Percentiles rank a stretch among this genome's conserved stretches.
phyloP scores from a whole-genome alignment of 805 yeast species.

The Lipomyces yamadae region DNA sequence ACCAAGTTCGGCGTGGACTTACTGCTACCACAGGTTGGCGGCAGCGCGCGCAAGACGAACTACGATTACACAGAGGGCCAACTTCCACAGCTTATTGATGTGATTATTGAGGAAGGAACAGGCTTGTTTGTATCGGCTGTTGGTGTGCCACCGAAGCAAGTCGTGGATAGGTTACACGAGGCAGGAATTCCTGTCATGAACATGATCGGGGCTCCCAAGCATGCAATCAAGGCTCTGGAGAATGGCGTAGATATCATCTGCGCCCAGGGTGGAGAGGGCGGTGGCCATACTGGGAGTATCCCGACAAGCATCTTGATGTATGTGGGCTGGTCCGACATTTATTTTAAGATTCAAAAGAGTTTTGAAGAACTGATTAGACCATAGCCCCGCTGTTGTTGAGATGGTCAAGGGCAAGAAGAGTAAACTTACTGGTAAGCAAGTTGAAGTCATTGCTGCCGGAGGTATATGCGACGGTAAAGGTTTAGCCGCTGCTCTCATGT shows the following conservation, averaged over 20 bases:
- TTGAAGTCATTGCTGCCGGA: slow-evolving; percentile 42
- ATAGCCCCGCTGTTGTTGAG: slow-evolving; percentile 40
- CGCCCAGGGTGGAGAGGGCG: slow-evolving; percentile 44
- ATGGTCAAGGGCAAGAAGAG: slow-evolving; percentile 37
- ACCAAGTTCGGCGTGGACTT: slow-evolving; percentile 42
- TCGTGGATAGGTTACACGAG: slow-evolving; percentile 38
- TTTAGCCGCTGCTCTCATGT: slow-evolving; percentile 40
- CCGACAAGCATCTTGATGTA: slow-evolving; percentile 39
- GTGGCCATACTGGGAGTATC: slow-evolving; percentile 41
- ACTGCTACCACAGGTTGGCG: slow-evolving; percentile 42
- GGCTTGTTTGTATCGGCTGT: slow-evolving; percentile 41
- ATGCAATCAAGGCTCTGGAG: slow-evolving; percentile 38
- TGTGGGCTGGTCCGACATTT: neutral
- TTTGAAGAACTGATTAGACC: neutral
- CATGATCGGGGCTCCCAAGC: slow-evolving; percentile 41
- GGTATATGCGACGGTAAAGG: slow-evolving; percentile 40
- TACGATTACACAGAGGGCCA: slow-evolving; percentile 40
- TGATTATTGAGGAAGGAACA: slow-evolving; percentile 39
- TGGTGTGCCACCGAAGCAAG: slow-evolving; percentile 41
- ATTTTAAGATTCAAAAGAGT: neutral
- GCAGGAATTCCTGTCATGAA: slow-evolving; percentile 42
- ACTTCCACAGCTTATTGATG: slow-evolving; percentile 36
- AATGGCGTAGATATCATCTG: slow-evolving; percentile 41
- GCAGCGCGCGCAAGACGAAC: slow-evolving; percentile 41
- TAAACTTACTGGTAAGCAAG: slow-evolving; percentile 39